Evolutionary conservation across 2,329 filamentous ascomycete species (phyloP).

Genomic region (Grosmannia penicillata): DNA sequence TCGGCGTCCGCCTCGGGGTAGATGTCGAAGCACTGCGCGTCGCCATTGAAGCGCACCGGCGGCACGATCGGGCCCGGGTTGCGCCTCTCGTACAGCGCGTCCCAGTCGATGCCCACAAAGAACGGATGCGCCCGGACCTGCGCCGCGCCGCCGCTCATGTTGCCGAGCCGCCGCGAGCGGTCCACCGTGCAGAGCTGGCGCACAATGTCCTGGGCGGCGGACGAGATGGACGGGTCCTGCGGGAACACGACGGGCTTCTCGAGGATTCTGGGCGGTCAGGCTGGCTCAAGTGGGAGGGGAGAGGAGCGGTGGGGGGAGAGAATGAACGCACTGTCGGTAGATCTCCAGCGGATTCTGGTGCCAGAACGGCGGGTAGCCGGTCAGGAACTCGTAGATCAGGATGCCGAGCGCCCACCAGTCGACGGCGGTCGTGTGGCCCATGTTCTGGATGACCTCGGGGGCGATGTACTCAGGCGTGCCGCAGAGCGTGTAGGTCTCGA

Average conservation of each 20-base stretch:
- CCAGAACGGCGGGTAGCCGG: slow-evolving; percentile 78
- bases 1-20: slow-evolving; percentile 64
- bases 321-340: slow-evolving; percentile 51
- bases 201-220: slow-evolving; percentile 60
- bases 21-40: slow-evolving; percentile 68
- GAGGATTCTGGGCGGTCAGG: slow-evolving; percentile 59
- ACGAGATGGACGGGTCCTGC: slow-evolving; percentile 46
- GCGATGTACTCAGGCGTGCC: slow-evolving; percentile 75
- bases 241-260: slow-evolving; percentile 66
- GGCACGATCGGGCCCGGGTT: slow-evolving; percentile 59
- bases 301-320: background rate
- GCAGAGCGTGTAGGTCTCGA: slow-evolving; percentile 70
- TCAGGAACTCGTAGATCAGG: slow-evolving; percentile 71
- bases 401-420: slow-evolving; percentile 85
- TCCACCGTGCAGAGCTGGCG: slow-evolving; percentile 64
- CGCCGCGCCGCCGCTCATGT: slow-evolving; percentile 58
- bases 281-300: background rate
- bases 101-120: slow-evolving; percentile 61
- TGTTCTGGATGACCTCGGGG: slow-evolving; percentile 73
- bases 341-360: slow-evolving; percentile 78
- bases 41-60: slow-evolving; percentile 56
- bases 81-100: slow-evolving; percentile 50
- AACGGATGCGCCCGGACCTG: slow-evolving; percentile 64
- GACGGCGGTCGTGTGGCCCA: slow-evolving; percentile 60
- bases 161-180: slow-evolving; percentile 62